phyloP scores from a whole-genome alignment of 352 stramenopile genomes.

The Phytopythium kandeliae region DNA sequence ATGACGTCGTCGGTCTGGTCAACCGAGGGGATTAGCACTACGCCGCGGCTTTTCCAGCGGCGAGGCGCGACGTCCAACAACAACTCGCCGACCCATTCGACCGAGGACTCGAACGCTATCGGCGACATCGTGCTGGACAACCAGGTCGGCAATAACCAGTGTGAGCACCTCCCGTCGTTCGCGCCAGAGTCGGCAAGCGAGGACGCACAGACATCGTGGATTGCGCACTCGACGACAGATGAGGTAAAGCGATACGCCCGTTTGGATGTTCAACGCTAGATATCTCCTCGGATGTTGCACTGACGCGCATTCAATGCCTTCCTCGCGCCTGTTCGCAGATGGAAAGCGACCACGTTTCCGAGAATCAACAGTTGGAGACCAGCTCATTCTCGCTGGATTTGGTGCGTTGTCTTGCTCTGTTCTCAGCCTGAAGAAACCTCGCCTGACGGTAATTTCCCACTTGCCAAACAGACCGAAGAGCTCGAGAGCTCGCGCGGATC shows the following conservation, averaged over 20 bases:
- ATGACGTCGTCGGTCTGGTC: slow-evolving; percentile 36
- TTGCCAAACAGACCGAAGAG: slow-evolving; percentile 1
- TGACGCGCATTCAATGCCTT: neutral
- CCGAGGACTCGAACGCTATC: slow-evolving; percentile 1
- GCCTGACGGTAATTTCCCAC: neutral
- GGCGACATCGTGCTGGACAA: neutral
- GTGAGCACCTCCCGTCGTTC: slow-evolving; percentile 1
- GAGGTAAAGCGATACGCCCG: slow-evolving; percentile 5
- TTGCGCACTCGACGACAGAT: neutral
- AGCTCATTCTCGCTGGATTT: slow-evolving; percentile 5
- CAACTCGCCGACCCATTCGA: slow-evolving; percentile 3
- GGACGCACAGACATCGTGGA: neutral
- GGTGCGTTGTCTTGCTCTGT: neutral
- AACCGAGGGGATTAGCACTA: slow-evolving; percentile 43
- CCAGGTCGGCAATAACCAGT: slow-evolving; percentile 4
- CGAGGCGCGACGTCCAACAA: slow-evolving; percentile 20
- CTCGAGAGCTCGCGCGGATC: neutral
- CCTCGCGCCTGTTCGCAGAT: slow-evolving; percentile 4
- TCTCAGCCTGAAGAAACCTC: neutral
- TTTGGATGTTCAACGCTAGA: neutral
- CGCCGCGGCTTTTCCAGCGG: slow-evolving; percentile 47
- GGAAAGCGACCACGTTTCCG: slow-evolving; percentile 5
- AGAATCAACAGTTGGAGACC: slow-evolving; percentile 3
- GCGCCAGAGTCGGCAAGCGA: too few relatives aligned
- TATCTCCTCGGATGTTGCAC: neutral